A percentile compares a stretch with the other conserved stretches of the same genome.
phyloP scores from a whole-genome alignment of 441 rosid genomes.

The Croton setiger region DNA sequence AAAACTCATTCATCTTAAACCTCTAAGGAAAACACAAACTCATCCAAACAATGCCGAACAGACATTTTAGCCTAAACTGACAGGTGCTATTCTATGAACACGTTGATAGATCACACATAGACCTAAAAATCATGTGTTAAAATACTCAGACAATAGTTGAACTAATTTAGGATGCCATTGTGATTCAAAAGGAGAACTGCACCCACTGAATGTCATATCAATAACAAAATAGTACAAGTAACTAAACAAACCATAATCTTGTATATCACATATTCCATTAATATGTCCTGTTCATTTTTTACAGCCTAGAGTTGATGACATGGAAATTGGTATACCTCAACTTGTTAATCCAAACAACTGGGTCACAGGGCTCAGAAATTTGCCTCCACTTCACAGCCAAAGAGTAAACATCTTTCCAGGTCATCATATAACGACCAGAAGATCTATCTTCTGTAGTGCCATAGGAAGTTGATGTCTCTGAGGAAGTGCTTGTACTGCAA shows the following conservation, averaged over 20 bases:
- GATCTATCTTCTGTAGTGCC: conserved; percentile 64
- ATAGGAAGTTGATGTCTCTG: conserved; percentile 66
- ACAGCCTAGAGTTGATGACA: conserved; percentile 2
- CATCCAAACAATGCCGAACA: neutral
- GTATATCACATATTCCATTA: neutral
- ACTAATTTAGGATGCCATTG: neutral
- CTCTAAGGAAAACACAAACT: neutral
- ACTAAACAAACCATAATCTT: neutral
- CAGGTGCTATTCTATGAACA: neutral
- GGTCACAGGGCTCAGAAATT: conserved; percentile 99
- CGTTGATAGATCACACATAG: neutral
- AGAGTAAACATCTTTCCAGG: conserved; percentile 90
- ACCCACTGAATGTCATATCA: neutral
- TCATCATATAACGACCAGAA: conserved; percentile 54
- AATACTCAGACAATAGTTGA: neutral
- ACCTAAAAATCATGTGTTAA: neutral
- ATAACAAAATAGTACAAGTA: neutral
- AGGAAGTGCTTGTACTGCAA: conserved; percentile 83
- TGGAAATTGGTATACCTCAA: conserved; percentile 49
- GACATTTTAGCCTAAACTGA: neutral
- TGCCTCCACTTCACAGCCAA: conserved; percentile 97
- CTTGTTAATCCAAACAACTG: conserved; percentile 97
- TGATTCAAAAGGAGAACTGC: neutral
- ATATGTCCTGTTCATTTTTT: conserved; percentile 13
- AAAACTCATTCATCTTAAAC: conserved; percentile 1